Evolutionary conservation across 768 basidiomycete genomes (phyloP).

Genomic region (Lanmaoa pseudosensibilis): DNA sequence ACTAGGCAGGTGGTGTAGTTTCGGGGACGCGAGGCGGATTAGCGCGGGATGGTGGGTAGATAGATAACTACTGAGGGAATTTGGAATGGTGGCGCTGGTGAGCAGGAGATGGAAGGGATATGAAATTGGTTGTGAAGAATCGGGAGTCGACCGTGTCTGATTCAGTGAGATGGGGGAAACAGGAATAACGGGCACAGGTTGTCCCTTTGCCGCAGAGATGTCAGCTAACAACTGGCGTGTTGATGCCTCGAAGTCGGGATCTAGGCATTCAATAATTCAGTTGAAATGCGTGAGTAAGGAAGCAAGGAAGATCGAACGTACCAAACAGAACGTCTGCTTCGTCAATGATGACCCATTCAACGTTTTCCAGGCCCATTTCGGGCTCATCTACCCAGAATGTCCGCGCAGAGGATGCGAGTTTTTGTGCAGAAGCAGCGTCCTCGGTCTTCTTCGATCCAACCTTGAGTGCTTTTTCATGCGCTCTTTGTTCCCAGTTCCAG

Average conservation of each 20-base stretch:
- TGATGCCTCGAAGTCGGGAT: constrained; percentile 77
- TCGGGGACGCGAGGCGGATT: constrained; percentile 76
- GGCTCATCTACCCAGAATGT: constrained; percentile 48
- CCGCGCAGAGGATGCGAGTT: constrained; percentile 18
- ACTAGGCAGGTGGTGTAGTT: constrained; percentile 74
- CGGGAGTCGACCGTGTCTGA: constrained; percentile 1
- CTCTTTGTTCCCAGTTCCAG: constrained; percentile 47
- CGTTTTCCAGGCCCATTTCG: constrained; percentile 60
- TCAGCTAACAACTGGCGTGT: constrained; percentile 71
- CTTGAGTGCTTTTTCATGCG: constrained; percentile 24
- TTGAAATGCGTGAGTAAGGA: neutral
- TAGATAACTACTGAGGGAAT: constrained; percentile 66
- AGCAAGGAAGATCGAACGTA: constrained; percentile 32
- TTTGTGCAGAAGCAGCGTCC: constrained; percentile 20
- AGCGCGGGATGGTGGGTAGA: constrained; percentile 59
- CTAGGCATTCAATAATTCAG: constrained; percentile 38
- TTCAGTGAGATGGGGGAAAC: constrained; percentile 20
- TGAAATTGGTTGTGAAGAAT: constrained; percentile 25
- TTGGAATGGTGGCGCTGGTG: constrained; percentile 85
- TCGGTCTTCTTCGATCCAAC: constrained; percentile 30
- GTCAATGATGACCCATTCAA: constrained; percentile 90
- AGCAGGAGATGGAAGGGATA: constrained; percentile 83
- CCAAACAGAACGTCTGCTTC: constrained; percentile 92
- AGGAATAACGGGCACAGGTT: constrained; percentile 18
- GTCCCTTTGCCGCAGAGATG: constrained; percentile 60